These are phyloP conservation scores for Jackrogersella minutella DNA, from an alignment of 495 filamentous ascomycete genomes.

Conservation along the genomic window DNA sequence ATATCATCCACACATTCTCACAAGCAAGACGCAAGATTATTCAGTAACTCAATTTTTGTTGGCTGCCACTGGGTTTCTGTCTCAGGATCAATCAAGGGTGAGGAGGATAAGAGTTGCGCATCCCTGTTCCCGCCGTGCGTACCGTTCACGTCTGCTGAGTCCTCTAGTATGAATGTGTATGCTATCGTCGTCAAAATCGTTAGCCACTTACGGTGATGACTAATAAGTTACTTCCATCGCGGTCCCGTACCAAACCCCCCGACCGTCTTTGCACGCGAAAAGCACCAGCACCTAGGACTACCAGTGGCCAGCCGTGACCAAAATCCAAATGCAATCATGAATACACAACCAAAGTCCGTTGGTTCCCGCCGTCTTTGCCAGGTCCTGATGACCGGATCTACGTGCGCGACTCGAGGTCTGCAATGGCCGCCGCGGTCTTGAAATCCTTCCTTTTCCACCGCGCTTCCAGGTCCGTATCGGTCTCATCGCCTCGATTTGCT, in stretches of 20 bases:
- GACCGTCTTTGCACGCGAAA: not conserved
- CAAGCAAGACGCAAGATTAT: not conserved
- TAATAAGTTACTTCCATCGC: not conserved
- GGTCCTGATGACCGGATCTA: conserved; percentile 8
- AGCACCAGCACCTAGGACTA: conserved; percentile 11
- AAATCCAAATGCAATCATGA: conserved; percentile 38
- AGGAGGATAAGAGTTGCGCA: not conserved
- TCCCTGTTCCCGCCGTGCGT: not conserved
- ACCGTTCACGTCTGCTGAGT: not conserved
- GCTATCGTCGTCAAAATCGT: not conserved
- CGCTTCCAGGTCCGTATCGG: conserved; percentile 7
- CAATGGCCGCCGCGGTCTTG: not conserved
- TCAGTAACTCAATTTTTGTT: conserved; percentile 30
- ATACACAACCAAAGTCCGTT: conserved; percentile 33
- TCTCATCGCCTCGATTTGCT: conserved; percentile 1
- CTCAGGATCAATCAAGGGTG: conserved; percentile 18
- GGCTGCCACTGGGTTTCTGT: conserved; percentile 27
- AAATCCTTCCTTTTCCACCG: conserved; percentile 10
- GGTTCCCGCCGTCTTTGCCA: conserved; percentile 20
- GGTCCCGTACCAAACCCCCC: not conserved
- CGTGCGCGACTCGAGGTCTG: conserved; percentile 8
- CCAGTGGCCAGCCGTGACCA: conserved; percentile 32
- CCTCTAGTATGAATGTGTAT: not conserved
- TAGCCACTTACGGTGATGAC: not conserved
- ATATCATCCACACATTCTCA: not conserved